Percentiles rank a stretch among this genome's conserved stretches.
Evolutionary conservation across 2,329 filamentous ascomycete genomes (phyloP).

Genomic region (Colletotrichum shisoi): DNA sequence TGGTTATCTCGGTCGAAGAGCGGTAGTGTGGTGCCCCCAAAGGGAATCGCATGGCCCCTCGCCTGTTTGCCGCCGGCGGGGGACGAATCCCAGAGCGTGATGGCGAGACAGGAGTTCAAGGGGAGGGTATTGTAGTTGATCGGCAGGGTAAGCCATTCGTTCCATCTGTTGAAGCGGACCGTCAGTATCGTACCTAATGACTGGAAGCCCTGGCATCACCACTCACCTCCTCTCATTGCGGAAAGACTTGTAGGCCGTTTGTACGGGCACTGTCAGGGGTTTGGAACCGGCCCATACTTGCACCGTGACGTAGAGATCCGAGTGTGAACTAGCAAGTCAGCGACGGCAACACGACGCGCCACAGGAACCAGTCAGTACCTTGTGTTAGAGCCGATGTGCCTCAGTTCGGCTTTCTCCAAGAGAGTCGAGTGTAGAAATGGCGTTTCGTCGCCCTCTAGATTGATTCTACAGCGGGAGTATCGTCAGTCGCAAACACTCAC

Average conservation of each 20-base stretch:
- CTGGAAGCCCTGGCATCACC: not conserved
- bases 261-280: conserved; percentile 86
- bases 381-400: conserved; percentile 86
- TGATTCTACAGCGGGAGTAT: conserved; percentile 50
- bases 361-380: conserved; percentile 57
- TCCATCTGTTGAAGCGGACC: conserved; percentile 69
- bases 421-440: conserved; percentile 69
- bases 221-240: conserved; percentile 71
- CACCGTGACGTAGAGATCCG: conserved; percentile 90
- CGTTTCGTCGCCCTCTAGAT: conserved; percentile 57
- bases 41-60: conserved; percentile 82
- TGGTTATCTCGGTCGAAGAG: conserved; percentile 95
- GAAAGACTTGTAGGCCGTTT: conserved; percentile 93
- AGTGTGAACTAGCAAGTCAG: conserved; percentile 67
- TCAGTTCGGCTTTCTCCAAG: conserved; percentile 77
- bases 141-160: conserved; percentile 92
- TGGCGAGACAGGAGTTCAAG: conserved; percentile 81
- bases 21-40: conserved; percentile 89
- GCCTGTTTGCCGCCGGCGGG: conserved; percentile 75
- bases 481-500: conserved; percentile 13
- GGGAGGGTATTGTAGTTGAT: conserved; percentile 85
- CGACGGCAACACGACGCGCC: conserved; percentile 36
- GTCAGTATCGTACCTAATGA: conserved; percentile 25
- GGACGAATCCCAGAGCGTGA: conserved; percentile 94
- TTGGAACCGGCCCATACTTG: conserved; percentile 98